Evolutionary conservation across 1,284 basidiomycete species (phyloP), one percentile per base, ranked within the genome.

Genomic region (Leccinum griseonigrum): DNA sequence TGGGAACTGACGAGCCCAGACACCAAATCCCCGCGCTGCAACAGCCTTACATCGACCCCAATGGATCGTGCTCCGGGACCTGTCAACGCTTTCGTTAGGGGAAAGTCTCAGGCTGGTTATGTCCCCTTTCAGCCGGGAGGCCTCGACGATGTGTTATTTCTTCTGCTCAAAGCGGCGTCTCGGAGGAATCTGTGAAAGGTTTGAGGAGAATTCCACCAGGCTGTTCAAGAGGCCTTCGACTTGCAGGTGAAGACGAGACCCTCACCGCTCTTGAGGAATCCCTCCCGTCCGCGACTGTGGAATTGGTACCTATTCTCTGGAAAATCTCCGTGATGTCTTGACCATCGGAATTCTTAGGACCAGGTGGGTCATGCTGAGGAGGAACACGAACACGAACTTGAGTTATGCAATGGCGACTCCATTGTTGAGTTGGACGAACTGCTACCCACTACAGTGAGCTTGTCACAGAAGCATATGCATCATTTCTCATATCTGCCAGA

Each of bases 81-180:
- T 1, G 81, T 79, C 54, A 84, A 85, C 65, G 90, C 87, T 65
- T 98, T 98, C 76, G 95, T 98, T 8, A 81, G 95, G 62, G 96
- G 96, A 55, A 97, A 96, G 75, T 91, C 94, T 26, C 22, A 26
- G 22, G 22, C 22, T 34, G 91, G 92, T 28, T 88, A 96, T 75
- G 86, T 97, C 3, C 96, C 96, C 0, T 97, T 97, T 76, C 84
- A 88, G 77, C 95, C 95, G 8, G 96, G 96, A 58, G 95, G 96
- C 9, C 79, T 97, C 29, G 89, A 91, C 54, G 85, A 86, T 66
- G 77, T 79, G 2, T 65, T 79, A n/a, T 68, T 80, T 76, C 76
- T 32, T 69, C 76, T 18, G 70, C 70, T 51, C 77, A 77, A 53
- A 66, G 75, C 13, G 70, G 71, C 16, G 69, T 74, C 8, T 70